phyloP scores from a whole-genome alignment of 768 basidiomycete species.

The Erythrobasidium yunnanense region DNA sequence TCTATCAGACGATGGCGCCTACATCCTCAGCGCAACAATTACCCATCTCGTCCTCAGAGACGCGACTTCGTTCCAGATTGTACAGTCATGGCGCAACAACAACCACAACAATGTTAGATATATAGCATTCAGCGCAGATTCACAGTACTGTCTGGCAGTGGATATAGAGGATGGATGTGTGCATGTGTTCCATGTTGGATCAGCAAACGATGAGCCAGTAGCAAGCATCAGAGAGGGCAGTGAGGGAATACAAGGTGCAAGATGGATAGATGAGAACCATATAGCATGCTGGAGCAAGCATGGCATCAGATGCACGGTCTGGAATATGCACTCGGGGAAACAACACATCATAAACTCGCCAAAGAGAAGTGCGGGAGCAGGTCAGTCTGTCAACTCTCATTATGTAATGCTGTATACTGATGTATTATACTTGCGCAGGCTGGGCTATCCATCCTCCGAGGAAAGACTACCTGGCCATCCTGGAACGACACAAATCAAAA shows the following conservation, averaged over 20 bases:
- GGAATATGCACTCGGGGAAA: not conserved
- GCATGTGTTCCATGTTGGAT: conserved; percentile 26
- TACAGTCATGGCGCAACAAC: conserved; percentile 29
- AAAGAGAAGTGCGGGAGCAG: conserved; percentile 5
- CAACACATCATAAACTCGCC: conserved; percentile 25
- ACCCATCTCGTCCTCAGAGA: conserved; percentile 30
- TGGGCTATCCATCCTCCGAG: conserved; percentile 33
- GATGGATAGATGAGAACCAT: not conserved
- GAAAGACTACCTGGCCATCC: conserved; percentile 40
- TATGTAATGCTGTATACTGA: not conserved
- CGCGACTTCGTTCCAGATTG: conserved; percentile 18
- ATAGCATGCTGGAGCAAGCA: not conserved
- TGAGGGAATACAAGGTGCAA: conserved; percentile 25
- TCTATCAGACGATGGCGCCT: conserved; percentile 1
- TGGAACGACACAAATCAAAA: conserved; percentile 41
- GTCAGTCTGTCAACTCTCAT: not conserved
- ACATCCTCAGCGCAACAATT: not conserved
- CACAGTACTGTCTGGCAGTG: conserved; percentile 12
- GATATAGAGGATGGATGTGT: not conserved
- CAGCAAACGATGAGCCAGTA: conserved; percentile 2
- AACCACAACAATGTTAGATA: not conserved
- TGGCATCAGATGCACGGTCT: conserved; percentile 29
- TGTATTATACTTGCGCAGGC: not conserved
- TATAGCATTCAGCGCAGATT: not conserved
- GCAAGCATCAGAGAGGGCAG: conserved; percentile 28